phyloP scores from a whole-genome alignment of 345 rosid genomes.

The Citrus medica region DNA sequence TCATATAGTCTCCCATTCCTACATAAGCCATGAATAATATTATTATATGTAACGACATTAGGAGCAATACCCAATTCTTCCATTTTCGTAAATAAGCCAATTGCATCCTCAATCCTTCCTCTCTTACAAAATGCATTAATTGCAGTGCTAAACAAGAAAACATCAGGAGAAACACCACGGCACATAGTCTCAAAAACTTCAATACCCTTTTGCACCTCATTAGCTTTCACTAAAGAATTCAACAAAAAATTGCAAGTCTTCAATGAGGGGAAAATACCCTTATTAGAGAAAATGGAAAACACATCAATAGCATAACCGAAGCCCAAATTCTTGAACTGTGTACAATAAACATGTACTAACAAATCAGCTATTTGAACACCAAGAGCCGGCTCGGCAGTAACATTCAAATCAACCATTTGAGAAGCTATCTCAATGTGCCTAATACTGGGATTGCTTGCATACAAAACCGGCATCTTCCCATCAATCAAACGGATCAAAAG shows the following conservation, averaged over 20 bases:
- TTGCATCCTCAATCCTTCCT: slow-evolving; percentile 51
- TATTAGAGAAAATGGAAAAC: slow-evolving; percentile 39
- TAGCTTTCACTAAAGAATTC: slow-evolving; percentile 56
- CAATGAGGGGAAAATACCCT: slow-evolving; percentile 56
- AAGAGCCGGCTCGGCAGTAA: slow-evolving; percentile 19
- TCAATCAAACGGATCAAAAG: slow-evolving; percentile 65
- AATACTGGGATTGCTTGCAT: slow-evolving; percentile 1
- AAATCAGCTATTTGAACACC: slow-evolving; percentile 45
- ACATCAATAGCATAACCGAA: slow-evolving; percentile 47
- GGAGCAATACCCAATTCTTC: slow-evolving; percentile 50
- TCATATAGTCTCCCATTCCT: slow-evolving; percentile 55
- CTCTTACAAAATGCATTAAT: slow-evolving; percentile 63
- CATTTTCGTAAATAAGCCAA: slow-evolving; percentile 51
- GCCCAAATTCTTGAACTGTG: slow-evolving; percentile 53
- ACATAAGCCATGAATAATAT: slow-evolving; percentile 71
- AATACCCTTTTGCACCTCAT: slow-evolving; percentile 47
- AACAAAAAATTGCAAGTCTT: slow-evolving; percentile 62
- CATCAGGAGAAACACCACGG: slow-evolving; percentile 49
- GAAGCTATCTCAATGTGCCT: slow-evolving; percentile 42
- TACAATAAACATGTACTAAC: slow-evolving; percentile 57
- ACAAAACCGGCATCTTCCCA: slow-evolving; percentile 40
- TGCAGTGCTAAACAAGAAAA: slow-evolving; percentile 59
- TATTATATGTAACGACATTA: slow-evolving; percentile 64
- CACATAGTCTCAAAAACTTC: slow-evolving; percentile 51
- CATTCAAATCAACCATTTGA: slow-evolving; percentile 43